Evolutionary conservation across 2,329 filamentous ascomycete species (phyloP), one percentile per base, ranked within the genome.

Genomic region (Aspergillus sp.): DNA sequence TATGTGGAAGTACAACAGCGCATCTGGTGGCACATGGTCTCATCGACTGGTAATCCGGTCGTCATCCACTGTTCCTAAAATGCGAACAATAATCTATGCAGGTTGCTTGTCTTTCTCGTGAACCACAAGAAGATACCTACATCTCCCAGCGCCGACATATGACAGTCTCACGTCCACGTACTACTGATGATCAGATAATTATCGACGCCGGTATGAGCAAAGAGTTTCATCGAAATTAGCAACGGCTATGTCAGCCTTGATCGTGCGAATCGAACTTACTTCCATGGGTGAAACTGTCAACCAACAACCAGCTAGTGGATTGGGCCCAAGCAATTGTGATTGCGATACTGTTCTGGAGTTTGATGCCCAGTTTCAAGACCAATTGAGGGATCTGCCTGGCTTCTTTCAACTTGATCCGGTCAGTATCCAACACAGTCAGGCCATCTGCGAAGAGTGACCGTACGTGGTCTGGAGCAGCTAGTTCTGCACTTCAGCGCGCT

Each of bases 1-100:
- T 64, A 71, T 10, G 15, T 69, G 23, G 69, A 71, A 49, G 60
- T 70, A 8, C 62, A 66, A 15, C 62, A 68, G 44, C 64, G 68
- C 0, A 36, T 63, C 8, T 71, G 68, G 68, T 71, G 69, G 68
- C 53, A 59, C 15, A 66, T 69, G 65, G 63, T 69, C 5, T 62
- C 67, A 19, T 65, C 66, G n/a, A 68, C 54, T 69, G 66, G 68
- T 70, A 60, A 38, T 17, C 23, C 2, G 8, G 2, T 42, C 6
- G 1, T 30, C 3, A 30, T 30, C 27, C 27, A 30, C 27, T 30
- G 27, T 30, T 5, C 10, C 27, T 11, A 30, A 5, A 30, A 30
- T 3, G 27, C 27, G 7, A 30, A 30, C 27, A 11, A 30, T 30
- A 2, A 30, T 30, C 3, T 21, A 5, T 25, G 5, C 30, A 70